Evolutionary conservation across 345 rosid genomes (phyloP), one percentile per base, ranked within the genome.

Genomic region (Populus alba): DNA sequence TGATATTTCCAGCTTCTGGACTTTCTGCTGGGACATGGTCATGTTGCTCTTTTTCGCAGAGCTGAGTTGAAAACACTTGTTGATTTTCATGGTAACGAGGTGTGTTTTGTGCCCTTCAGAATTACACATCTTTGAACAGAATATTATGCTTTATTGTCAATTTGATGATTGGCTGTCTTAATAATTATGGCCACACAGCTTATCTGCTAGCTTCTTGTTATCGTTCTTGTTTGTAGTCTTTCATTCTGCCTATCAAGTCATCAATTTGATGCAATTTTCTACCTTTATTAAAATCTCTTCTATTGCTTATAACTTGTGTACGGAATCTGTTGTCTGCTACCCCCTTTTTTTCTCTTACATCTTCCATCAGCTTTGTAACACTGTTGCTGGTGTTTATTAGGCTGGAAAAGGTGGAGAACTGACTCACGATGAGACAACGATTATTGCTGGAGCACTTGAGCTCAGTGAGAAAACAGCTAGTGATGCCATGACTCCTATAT

Each of bases 21-120:
- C 78, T 89, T 16, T 83, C 88, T 96, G 22, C 87, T 96, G 83
- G 99, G 99, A 37, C 95, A 92, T 78, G 90, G 93, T 71, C 97
- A 84, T 79, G 94, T 86, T 53, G 99, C 98, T 35, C 97, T 94
- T 57, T 94, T 96, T 63, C 97, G 99, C 81, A 91, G 99, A 89
- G 99, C 99, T 77, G 99, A 96, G 91, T 84, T 96, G 86, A 96
- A 96, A 90, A 94, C 99, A 39, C 97, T 96, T 75, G 99, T 96
- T 57, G 68, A 91, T 83, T 78, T 96, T 68, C 99, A 96, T 78
- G 99, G 99, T 20, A 96, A 96, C 38, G 98, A 94, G 97, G 99
- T 94, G 73, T 55, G 86, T 87, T 63, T 68, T 35, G 25, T 63
- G 10, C 17, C n/a, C 68, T 33, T 20, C 27, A 27, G 45, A 63